Percentiles rank a stretch among this genome's conserved stretches.
phyloP scores from a whole-genome alignment of 1,139 yeast genomes.

The Meyerozyma guilliermondii region DNA sequence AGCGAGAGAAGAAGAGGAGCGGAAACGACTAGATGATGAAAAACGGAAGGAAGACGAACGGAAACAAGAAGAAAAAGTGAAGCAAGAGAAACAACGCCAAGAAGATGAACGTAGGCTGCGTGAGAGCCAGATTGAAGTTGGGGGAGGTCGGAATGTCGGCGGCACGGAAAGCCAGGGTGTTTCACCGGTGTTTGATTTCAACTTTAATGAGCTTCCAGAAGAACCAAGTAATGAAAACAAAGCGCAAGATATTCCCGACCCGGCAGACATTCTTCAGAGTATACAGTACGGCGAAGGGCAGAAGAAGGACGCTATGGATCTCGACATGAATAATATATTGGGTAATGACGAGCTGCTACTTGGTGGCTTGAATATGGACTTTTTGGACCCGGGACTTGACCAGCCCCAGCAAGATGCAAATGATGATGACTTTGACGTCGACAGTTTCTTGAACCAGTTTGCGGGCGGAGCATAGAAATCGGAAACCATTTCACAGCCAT shows the following conservation, averaged over 20 bases:
- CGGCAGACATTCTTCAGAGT: constrained; percentile 34
- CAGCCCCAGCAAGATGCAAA: constrained; percentile 12
- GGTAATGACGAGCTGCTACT: constrained; percentile 41
- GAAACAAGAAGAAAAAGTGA: constrained; percentile 6
- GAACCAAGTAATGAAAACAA: constrained; percentile 8
- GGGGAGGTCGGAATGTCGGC: constrained; percentile 7
- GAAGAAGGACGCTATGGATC: constrained; percentile 20
- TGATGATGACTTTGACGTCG: constrained; percentile 40
- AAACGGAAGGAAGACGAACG: constrained; percentile 13
- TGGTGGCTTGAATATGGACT: constrained; percentile 41
- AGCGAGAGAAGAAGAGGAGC: constrained; percentile 35
- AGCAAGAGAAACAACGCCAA: constrained; percentile 6
- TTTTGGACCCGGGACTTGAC: constrained; percentile 33
- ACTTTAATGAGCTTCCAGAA: constrained; percentile 18
- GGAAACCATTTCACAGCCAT: too few relatives aligned
- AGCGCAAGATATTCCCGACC: constrained; percentile 27
- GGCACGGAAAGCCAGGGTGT: constrained; percentile 10
- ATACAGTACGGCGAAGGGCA: constrained; percentile 21
- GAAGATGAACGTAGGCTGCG: constrained; percentile 6
- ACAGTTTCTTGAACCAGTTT: constrained; percentile 42
- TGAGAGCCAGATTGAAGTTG: constrained; percentile 2
- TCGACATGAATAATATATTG: constrained; percentile 37
- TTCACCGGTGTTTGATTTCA: constrained; percentile 28
- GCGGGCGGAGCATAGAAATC: constrained; percentile 26
- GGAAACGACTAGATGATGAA: constrained; percentile 19